Evolutionary conservation across 139 green algal genomes (phyloP), one percentile per base, ranked within the genome.

Genomic region (Eudorina sp.): DNA sequence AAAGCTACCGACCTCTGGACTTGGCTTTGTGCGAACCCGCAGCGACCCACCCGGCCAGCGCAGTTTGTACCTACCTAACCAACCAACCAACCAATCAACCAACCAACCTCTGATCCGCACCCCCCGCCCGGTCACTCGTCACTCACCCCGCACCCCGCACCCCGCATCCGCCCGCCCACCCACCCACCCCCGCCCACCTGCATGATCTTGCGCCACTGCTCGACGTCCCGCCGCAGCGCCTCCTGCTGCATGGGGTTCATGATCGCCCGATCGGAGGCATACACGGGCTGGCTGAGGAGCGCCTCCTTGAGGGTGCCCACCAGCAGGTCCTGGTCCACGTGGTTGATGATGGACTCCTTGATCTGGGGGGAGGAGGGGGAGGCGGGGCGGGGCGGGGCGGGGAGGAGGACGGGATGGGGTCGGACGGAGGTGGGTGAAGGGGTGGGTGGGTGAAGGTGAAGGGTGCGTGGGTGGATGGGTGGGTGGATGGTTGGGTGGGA

Each of bases 271-370:
- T 86, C 80, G 18, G 1, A 7, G 0, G 31, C 43, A 43, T 86
- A 86, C 16, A 4, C 16, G 31, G 27, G 41, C 58, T 34, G 40
- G 29, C 46, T 8, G 25, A 86, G 60, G 41, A 85, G 53, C 38
- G 78, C 78, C 14, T 76, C 23, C 58, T 86, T 86, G 58, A 86
- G 80, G 6, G 41, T 76, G 41, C 60, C 80, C 62, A 86, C 80
- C 80, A 86, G 80, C 58, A 86, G 60, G 3, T 86, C 60, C 80
- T 86, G 80, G 31, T 86, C 80, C 60, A 86, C 80, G 80, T 86
- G 80, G 80, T 86, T 86, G 4, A 86, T 7, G 80, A 86, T 86
- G 29, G 60, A 77, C 41, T 86, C 80, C 80, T 86, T 86, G 80
- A 86, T 86, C 80, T 86, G 77, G 48, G 48, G 48, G 48, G 48